Evolutionary conservation across 2,329 filamentous ascomycete genomes (phyloP).

Genomic region (Botryotinia calthae): DNA sequence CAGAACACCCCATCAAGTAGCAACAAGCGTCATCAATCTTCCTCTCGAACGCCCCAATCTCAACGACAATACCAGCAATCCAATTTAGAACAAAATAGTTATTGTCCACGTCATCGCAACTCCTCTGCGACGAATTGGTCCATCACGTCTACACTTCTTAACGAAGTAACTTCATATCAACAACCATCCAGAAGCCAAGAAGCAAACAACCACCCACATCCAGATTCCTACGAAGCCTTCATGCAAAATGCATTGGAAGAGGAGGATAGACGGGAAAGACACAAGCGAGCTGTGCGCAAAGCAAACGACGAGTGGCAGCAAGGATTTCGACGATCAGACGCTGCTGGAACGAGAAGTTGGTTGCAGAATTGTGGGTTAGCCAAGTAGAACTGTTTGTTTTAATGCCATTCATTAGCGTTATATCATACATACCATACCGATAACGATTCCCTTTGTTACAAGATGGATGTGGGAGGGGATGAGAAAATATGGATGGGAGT

Average conservation of each 20-base stretch:
- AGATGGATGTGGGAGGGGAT: neutral
- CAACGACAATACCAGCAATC: neutral
- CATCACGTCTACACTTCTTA: neutral
- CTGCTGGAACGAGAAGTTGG: slow-evolving; percentile 8
- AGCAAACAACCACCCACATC: neutral
- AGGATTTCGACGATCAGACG: slow-evolving; percentile 5
- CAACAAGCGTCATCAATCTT: neutral
- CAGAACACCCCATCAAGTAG: neutral
- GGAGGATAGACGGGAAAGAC: slow-evolving; percentile 8
- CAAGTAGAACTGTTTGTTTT: slow-evolving; percentile 15
- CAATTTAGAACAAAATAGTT: neutral
- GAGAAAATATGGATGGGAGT: neutral
- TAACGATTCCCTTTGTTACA: slow-evolving; percentile 2
- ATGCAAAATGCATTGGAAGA: neutral
- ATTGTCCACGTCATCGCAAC: neutral
- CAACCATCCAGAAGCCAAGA: neutral
- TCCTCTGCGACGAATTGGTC: slow-evolving; percentile 3
- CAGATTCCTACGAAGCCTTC: slow-evolving; percentile 17
- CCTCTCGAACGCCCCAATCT: neutral
- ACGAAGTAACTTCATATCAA: neutral
- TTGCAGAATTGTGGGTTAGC: slow-evolving; percentile 14
- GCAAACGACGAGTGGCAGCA: slow-evolving; percentile 10
- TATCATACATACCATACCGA: neutral
- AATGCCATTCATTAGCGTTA: neutral
- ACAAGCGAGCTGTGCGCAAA: neutral